Base-by-base conservation (phyloP, 768 basidiomycete species). In the Rhodotorula babjevae region DNA sequence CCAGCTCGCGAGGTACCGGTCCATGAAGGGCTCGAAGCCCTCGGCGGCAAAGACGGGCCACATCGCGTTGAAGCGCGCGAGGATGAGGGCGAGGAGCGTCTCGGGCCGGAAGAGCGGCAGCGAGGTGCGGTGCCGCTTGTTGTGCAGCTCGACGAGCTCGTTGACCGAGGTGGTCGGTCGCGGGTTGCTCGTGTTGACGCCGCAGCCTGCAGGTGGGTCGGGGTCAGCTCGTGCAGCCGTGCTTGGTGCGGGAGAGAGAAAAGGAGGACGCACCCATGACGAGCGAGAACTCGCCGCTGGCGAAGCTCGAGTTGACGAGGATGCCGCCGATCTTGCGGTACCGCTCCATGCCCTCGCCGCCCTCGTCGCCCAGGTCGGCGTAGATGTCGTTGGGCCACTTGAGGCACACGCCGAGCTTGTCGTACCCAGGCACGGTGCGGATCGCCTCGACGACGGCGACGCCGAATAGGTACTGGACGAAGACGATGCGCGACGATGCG, bases 351-450 rank as follows among this genome's bases (percentile, higher is more conserved):
- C 79, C 79, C 11, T 78, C 76, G 18, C 74, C 76, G 10, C 82
- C 83, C 4, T 80, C 83, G 0, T 10, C 14, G 4, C 82, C 47
- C 15, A 80, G 76, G 53, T 87, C 84, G 3, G 88, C 90, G 77
- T 97, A 97, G 9, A 99, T 83, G 77, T 98, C 96, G 78, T 98
- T 98, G 29, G 95, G 96, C 96, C 96, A 98, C 80, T 97, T 98
- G 36, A 98, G 82, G 53, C 88, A 84, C 19, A 96, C 86, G 23
- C 84, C 83, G 5, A 86, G 82, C 21, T 86, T 88, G 63, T 81
- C 81, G 47, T 67, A 80, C 33, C 58, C 86, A 0, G 89, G 83
- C n/a, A 88, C 84, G 18, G 77, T 82, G 0, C 67, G 31, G 3
- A 82, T 82, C 4, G 90, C 93, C 76, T 93, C 89, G 27, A 88